Percentiles rank a stretch among this genome's conserved stretches.
These are phyloP conservation scores for Citrus sp. DNA, from an alignment of 345 rosid genomes.

Conservation along the genomic window DNA sequence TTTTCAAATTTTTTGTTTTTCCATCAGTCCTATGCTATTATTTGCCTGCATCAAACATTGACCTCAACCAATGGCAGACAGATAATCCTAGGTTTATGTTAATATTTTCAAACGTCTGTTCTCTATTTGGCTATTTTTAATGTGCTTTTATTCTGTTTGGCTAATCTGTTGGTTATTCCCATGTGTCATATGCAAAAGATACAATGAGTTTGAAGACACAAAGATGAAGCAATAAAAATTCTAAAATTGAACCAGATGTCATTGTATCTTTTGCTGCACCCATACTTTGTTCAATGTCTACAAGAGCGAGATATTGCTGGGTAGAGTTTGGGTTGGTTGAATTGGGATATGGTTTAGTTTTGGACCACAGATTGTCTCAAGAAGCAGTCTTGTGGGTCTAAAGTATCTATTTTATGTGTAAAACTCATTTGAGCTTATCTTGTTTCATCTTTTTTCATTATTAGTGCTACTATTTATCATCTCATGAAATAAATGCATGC, in stretches of 20 bases:
- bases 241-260: background rate
- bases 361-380: background rate
- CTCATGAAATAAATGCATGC: background rate
- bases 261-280: too few species aligned
- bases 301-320: background rate
- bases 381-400: background rate
- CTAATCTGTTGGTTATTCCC: background rate
- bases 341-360: background rate
- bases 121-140: background rate
- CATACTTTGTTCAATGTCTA: background rate
- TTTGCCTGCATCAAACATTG: background rate
- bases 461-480: background rate
- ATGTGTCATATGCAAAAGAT: background rate
- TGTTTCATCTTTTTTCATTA: background rate
- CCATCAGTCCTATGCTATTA: background rate
- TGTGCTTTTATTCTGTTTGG: background rate
- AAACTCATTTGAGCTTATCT: background rate
- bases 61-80: background rate
- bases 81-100: background rate
- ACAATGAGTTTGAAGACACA: background rate
- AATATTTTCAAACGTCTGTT: background rate
- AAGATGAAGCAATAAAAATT: background rate
- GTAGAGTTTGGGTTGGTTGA: background rate
- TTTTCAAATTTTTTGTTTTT: background rate
- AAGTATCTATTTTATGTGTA: background rate